phyloP scores from a whole-genome alignment of 2,329 filamentous ascomycete species.

The Monosporascus sp. region DNA sequence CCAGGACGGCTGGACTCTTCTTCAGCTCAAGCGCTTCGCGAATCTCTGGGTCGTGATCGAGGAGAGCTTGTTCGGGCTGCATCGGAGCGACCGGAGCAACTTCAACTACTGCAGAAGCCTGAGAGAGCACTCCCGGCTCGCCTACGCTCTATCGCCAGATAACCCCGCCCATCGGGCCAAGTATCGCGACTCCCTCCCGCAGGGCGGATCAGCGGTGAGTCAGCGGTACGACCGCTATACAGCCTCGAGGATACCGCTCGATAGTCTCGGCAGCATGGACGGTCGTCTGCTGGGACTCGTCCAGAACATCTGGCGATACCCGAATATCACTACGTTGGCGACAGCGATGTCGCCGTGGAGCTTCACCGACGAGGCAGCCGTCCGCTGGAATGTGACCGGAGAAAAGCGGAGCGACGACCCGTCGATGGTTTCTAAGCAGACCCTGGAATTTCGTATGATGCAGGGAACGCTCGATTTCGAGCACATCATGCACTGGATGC shows the following conservation, averaged over 20 bases:
- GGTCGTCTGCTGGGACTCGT: background rate
- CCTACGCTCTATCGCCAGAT: background rate
- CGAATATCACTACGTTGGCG: conserved; percentile 1
- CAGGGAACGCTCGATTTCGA: conserved; percentile 18
- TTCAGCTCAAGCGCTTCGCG: conserved; percentile 18
- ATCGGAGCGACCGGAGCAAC: conserved; percentile 8
- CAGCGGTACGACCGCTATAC: background rate
- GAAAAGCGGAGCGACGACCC: background rate
- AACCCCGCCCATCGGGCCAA: background rate
- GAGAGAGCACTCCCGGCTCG: background rate
- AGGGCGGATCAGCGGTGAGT: background rate
- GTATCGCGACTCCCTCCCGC: background rate
- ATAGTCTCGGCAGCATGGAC: background rate
- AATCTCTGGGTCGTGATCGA: conserved; percentile 15
- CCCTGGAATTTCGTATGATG: conserved; percentile 17
- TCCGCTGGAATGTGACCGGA: conserved; percentile 6
- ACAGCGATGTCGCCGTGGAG: background rate
- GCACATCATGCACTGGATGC: conserved; percentile 17
- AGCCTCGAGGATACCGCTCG: background rate
- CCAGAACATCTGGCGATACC: conserved; percentile 8
- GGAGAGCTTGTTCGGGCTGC: conserved; percentile 7
- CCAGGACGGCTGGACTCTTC: conserved; percentile 13
- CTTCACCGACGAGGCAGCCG: background rate
- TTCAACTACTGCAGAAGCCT: background rate
- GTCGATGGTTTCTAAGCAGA: background rate